These are phyloP conservation scores for Pisolithus sp. DNA, from an alignment of 768 basidiomycete genomes.

Conservation along the genomic window DNA sequence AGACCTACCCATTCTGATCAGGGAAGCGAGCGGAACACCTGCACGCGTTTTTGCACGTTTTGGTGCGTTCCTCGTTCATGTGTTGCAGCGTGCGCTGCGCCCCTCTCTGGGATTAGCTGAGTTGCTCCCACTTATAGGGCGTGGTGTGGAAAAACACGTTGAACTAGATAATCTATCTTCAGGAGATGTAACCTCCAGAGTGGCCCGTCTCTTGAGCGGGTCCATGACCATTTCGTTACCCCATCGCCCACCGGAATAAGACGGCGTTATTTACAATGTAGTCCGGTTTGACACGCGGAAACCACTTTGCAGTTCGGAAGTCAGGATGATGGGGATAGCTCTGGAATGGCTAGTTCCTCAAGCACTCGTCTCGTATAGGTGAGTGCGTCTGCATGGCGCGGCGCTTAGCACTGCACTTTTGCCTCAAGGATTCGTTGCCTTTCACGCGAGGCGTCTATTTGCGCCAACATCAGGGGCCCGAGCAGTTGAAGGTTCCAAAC, in stretches of 20 bases:
- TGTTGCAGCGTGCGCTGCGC: conserved; percentile 1
- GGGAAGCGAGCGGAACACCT: conserved; percentile 74
- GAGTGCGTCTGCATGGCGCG: not conserved
- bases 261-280: not conserved
- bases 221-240: conserved; percentile 14
- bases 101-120: conserved; percentile 4
- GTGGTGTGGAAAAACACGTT: conserved; percentile 74
- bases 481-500: not conserved
- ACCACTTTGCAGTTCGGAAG: not conserved
- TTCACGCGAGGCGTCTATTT: conserved; percentile 5
- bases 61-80: conserved; percentile 45
- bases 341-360: not conserved
- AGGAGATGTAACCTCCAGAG: conserved; percentile 63
- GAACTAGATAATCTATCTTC: conserved; percentile 72
- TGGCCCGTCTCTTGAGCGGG: conserved; percentile 51
- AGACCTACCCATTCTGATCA: conserved; percentile 76
- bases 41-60: conserved; percentile 82
- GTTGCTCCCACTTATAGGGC: conserved; percentile 41
- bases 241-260: conserved; percentile 6
- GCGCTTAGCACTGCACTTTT: conserved; percentile 8
- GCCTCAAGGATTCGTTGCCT: conserved; percentile 18
- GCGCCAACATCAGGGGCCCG: not conserved
- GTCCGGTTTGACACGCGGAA: not conserved
- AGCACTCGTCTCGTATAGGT: not conserved
- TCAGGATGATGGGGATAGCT: not conserved